These are phyloP conservation scores for Claviceps sp. DNA, from an alignment of 2,329 filamentous ascomycete genomes.

Conservation along the genomic window DNA sequence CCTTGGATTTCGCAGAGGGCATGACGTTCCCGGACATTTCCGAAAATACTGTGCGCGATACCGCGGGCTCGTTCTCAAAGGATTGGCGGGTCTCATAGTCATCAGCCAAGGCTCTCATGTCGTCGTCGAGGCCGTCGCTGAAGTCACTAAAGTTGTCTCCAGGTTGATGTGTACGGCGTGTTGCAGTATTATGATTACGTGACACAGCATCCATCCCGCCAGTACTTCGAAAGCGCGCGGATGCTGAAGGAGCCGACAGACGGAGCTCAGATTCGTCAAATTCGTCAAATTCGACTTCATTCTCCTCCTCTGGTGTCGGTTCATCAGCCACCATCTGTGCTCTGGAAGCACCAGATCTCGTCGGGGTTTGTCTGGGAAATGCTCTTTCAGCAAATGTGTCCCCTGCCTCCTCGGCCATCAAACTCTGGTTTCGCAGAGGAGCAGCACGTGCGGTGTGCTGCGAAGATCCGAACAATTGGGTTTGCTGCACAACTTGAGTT, in stretches of 20 bases:
- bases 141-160: conserved; percentile 31
- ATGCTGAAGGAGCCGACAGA: neutral
- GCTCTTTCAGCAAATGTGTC: conserved; percentile 8
- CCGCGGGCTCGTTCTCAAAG: conserved; percentile 10
- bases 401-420: conserved; percentile 14
- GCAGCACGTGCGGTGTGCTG: conserved; percentile 10
- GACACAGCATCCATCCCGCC: neutral
- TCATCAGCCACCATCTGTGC: neutral
- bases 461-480: conserved; percentile 27
- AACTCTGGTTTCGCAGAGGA: conserved; percentile 8
- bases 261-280: conserved; percentile 16
- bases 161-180: conserved; percentile 9
- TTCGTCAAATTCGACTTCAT: conserved; percentile 17
- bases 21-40: conserved; percentile 36
- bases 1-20: conserved; percentile 19
- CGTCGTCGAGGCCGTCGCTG: conserved; percentile 29
- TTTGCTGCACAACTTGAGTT: conserved; percentile 39
- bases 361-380: conserved; percentile 15
- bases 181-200: neutral
- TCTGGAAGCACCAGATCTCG: conserved; percentile 1
- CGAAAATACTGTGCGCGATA: conserved; percentile 25
- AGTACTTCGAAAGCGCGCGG: neutral
- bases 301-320: conserved; percentile 5
- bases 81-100: conserved; percentile 32
- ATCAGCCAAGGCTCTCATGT: conserved; percentile 34